Base-by-base conservation (phyloP, 306 rosid species). In the Delonix regia region DNA sequence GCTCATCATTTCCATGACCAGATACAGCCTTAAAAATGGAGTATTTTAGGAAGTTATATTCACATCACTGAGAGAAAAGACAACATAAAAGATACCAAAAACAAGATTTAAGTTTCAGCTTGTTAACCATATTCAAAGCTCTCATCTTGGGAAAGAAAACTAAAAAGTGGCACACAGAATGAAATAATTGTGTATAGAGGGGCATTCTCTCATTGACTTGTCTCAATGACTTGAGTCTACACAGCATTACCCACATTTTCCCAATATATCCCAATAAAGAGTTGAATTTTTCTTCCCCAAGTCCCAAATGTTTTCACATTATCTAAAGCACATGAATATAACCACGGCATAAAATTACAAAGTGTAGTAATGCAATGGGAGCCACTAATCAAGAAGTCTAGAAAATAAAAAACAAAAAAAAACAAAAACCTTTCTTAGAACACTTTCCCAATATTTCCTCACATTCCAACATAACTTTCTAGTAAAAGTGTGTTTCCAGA, bases 11-110 rank as follows among this genome's bases (percentile, higher is more conserved):
- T 69, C 91, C 87, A 82, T 85, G 90, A 78, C 90, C 53, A 72
- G 96, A 84, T 74, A 94, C 88, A 55, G 97, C 99, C 99, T 96
- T 84, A 42, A 77, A 77, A 78, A 74, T 9, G 13, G 14, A 30
- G 47, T 55, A 51, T 78, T 48, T 72, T 5, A 81, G 75, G 25
- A 71, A 80, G 62, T 49, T 69, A 53, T 27, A 75, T 70, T 78
- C 77, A 63, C 34, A 78, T 49, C 60, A 66, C 28, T 44, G 10
- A 18, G 61, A 28, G 19, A 68, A 39, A 69, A 28, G 41, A 39
- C 61, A 12, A 68, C 13, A 73, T 68, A 73, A 21, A 65, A 27
- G 22, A 78, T n/a, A 57, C 16, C 16, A 44, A 18, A 75, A 55
- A 25, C 75, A 53, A 39, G 7, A 25, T 22, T 16, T 10, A 55